Base-by-base conservation (phyloP, 2,329 filamentous ascomycete genomes). In the Chrysoporthe puriensis region DNA sequence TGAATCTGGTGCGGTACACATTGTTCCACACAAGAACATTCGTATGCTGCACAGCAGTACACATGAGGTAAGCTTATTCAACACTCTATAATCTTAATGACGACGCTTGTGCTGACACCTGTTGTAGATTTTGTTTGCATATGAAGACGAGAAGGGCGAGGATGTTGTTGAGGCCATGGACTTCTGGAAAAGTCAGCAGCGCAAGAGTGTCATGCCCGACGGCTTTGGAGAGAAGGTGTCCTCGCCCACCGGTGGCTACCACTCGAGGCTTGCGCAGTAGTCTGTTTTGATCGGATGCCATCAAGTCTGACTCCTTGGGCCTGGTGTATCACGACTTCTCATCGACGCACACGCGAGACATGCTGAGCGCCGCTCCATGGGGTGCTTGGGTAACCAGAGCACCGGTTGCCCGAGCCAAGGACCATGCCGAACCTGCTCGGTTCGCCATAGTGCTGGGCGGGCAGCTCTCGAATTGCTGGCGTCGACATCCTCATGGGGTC, bases 11-110 rank as follows among this genome's bases (percentile, higher is more conserved):
- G 92, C 93, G 69, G 94, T 98, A 71, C 94, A 97, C 78, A 97
- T 99, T 74, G 91, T 98, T 77, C 96, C 94, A 67, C 94, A 94
- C 76, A 96, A 93, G 85, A 97, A 97, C 76, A 96, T 97, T 75
- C 89, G 96, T 75, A 97, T 98, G 94, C 85, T 99, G 73, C 96
- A 99, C 81, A 95, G 94, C 78, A 97, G 93, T 75, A 97, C 95
- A 68, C 90, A 97, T 83, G 96, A 99, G 90, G 96, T 97, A 83
- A 81, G 87, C 56, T 13, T 43, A 3, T 26, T 63, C 34, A 11
- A 14, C 26, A 36, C 4, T 6, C 3, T 32, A 21, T 2, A 16
- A 16, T 61, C 26, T 13, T 14, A 4, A 43, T 21, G 9, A 42
- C 8, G 8, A 59, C 26, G 18, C 8, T 34, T 26, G 0, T 70